Evolutionary conservation across 2,329 filamentous ascomycete genomes (phyloP).

Genomic region (Pseudogymnoascus sp.): DNA sequence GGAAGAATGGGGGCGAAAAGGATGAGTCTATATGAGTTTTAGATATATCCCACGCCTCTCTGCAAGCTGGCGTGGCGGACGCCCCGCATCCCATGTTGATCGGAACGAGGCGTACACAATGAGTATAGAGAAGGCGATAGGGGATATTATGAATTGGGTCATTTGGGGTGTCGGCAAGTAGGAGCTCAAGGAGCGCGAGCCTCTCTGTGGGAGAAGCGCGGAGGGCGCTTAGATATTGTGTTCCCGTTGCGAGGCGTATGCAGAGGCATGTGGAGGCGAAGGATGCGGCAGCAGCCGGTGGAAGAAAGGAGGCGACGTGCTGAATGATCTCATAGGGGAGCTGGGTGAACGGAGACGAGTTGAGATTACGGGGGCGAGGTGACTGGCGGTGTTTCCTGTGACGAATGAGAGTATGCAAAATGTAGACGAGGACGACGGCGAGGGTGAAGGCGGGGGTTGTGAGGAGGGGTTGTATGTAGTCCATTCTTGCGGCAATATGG

Average conservation of each 20-base stretch:
- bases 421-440: not conserved
- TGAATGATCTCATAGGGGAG: not conserved
- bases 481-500: not conserved
- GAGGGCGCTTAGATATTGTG: not conserved
- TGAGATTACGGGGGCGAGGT: not conserved
- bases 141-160: not conserved
- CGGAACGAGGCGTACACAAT: not conserved
- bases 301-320: not conserved
- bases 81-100: not conserved
- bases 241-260: not conserved
- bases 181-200: not conserved
- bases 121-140: not conserved
- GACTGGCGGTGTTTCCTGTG: not conserved
- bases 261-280: not conserved
- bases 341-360: not conserved
- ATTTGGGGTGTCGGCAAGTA: not conserved
- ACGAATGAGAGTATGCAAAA: not conserved
- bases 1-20: not conserved
- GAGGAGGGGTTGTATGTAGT: not conserved
- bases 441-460: not conserved
- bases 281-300: not conserved
- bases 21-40: not conserved
- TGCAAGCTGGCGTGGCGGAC: not conserved
- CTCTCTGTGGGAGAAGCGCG: not conserved
- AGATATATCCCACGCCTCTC: not conserved